These are phyloP conservation scores for Zygoascus sp. DNA, from an alignment of 1,139 yeast species.

Conservation along the genomic window DNA sequence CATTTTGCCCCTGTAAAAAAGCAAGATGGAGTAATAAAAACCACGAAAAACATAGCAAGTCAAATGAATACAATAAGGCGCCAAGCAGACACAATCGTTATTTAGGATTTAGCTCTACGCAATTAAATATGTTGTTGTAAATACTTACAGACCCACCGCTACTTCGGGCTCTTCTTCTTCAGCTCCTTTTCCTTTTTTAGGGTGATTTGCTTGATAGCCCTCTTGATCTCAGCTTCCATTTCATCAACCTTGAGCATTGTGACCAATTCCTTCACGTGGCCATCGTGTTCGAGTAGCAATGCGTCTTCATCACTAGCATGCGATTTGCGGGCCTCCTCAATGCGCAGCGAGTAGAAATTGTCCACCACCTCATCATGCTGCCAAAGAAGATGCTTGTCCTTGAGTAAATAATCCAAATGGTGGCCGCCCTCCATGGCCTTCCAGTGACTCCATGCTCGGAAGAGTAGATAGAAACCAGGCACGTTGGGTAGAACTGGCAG, in stretches of 20 bases:
- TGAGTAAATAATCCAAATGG: slow-evolving; percentile 55
- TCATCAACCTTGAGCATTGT: slow-evolving; percentile 25
- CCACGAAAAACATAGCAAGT: neutral
- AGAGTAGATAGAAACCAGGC: slow-evolving; percentile 87
- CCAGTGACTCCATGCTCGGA: slow-evolving; percentile 78
- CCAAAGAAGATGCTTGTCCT: slow-evolving; percentile 26
- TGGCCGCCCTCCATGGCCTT: slow-evolving; percentile 74
- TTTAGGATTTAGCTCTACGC: neutral
- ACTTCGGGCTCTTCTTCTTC: neutral
- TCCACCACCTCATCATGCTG: slow-evolving; percentile 21
- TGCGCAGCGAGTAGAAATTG: slow-evolving; percentile 16
- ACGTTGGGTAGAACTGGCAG: slow-evolving; percentile 88
- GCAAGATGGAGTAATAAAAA: neutral
- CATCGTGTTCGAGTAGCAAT: slow-evolving; percentile 21
- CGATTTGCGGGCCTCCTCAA: slow-evolving; percentile 6
- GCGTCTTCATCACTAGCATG: slow-evolving; percentile 14
- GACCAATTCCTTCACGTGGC: slow-evolving; percentile 24
- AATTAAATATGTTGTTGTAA: no score
- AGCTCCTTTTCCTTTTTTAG: slow-evolving; percentile 1
- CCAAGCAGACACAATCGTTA: no score
- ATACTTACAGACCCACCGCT: neutral
- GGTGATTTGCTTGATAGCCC: slow-evolving; percentile 24
- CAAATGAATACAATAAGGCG: no score
- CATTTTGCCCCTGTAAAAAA: slow-evolving; percentile 38
- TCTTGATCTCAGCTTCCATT: slow-evolving; percentile 26